phyloP scores from a whole-genome alignment of 2,329 filamentous ascomycete species.

The Xylariomycetidae sp. region DNA sequence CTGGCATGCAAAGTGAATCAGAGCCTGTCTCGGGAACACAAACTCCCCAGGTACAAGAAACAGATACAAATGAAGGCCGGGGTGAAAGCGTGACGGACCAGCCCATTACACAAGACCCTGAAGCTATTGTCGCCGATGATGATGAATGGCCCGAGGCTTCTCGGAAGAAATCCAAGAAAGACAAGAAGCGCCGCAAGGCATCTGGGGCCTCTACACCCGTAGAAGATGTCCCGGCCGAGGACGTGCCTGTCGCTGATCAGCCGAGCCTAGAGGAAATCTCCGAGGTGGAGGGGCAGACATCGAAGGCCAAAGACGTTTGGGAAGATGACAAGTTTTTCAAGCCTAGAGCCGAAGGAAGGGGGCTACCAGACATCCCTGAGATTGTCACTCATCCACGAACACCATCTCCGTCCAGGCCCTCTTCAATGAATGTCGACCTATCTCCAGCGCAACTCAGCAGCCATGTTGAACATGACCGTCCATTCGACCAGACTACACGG shows the following conservation, averaged over 20 bases:
- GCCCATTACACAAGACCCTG: slow-evolving; percentile 5
- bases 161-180: slow-evolving; percentile 31
- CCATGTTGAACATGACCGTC: slow-evolving; percentile 31
- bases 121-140: slow-evolving; percentile 9
- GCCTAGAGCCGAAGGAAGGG: slow-evolving; percentile 12
- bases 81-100: slow-evolving; percentile 3
- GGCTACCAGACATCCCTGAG: slow-evolving; percentile 6
- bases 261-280: slow-evolving; percentile 13
- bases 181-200: slow-evolving; percentile 23
- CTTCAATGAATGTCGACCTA: slow-evolving; percentile 20
- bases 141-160: slow-evolving; percentile 17
- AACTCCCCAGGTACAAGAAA: slow-evolving; percentile 11
- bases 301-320: slow-evolving; percentile 18
- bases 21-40: slow-evolving; percentile 12
- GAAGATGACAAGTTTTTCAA: slow-evolving; percentile 22
- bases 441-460: slow-evolving; percentile 30
- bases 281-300: slow-evolving; percentile 18
- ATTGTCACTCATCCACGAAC: slow-evolving; percentile 11
- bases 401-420: slow-evolving; percentile 10
- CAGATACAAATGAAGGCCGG: slow-evolving; percentile 1
- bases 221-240: slow-evolving; percentile 10
- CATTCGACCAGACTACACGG: slow-evolving; percentile 30
- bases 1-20: slow-evolving; percentile 14
- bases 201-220: slow-evolving; percentile 14
- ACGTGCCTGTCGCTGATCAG: slow-evolving; percentile 7